These are phyloP conservation scores for Hortaea werneckii DNA, from an alignment of 2,329 filamentous ascomycete species.

Conservation along the genomic window DNA sequence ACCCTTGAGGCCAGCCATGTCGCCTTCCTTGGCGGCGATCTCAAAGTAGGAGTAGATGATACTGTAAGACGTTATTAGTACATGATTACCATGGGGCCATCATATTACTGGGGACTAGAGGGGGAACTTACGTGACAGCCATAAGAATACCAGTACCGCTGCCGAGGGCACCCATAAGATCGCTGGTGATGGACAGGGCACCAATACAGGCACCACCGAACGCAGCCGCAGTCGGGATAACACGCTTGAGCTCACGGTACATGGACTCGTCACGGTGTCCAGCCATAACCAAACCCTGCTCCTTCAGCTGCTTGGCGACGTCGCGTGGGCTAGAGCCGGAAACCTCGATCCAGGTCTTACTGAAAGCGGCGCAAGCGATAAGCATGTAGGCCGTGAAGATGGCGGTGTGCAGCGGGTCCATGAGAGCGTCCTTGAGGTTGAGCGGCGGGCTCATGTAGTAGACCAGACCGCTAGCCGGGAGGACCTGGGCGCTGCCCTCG, in stretches of 20 bases:
- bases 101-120: not conserved
- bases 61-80: not conserved
- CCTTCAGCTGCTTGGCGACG: conserved; percentile 99
- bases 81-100: not conserved
- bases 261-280: conserved; percentile 99
- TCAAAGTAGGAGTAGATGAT: conserved; percentile 62
- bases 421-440: conserved; percentile 92
- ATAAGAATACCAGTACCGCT: conserved; percentile 96
- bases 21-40: conserved; percentile 96
- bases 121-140: conserved; percentile 79
- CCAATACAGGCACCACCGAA: conserved; percentile 99
- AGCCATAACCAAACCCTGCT: conserved; percentile 98
- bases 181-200: conserved; percentile 87
- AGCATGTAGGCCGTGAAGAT: conserved; percentile 98
- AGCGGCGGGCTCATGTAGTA: conserved; percentile 99
- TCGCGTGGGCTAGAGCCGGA: conserved; percentile 95
- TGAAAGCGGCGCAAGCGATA: conserved; percentile 93
- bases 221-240: conserved; percentile 94
- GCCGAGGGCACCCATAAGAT: conserved; percentile 89
- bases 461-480: conserved; percentile 82
- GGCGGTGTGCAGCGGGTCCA: conserved; percentile 92
- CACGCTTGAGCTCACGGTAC: conserved; percentile 99
- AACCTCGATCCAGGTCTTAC: conserved; percentile 99
- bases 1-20: conserved; percentile 68
- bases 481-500: conserved; percentile 91